These are phyloP conservation scores for Vigna hirtella DNA, from an alignment of 306 rosid species.

Conservation along the genomic window DNA sequence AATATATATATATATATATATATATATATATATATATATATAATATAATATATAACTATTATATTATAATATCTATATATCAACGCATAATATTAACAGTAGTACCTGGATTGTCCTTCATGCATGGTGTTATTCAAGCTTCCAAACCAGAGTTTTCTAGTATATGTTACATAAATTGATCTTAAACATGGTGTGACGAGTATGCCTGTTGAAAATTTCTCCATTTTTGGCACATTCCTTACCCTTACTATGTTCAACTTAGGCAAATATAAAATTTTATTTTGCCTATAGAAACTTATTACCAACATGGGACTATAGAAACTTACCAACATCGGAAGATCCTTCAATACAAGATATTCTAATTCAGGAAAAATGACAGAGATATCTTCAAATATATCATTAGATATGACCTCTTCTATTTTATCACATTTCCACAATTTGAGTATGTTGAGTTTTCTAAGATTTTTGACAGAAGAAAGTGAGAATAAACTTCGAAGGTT, in stretches of 20 bases:
- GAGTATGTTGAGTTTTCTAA: not conserved
- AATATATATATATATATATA: too few species aligned
- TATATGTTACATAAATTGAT: not conserved
- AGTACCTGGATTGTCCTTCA: not conserved
- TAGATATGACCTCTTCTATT: not conserved
- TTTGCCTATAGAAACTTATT: not conserved
- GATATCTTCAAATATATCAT: not conserved
- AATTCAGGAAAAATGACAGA: not conserved
- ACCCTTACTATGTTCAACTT: not conserved
- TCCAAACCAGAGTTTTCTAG: not conserved
- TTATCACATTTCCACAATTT: not conserved
- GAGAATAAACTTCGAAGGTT: slow-evolving; percentile 1
- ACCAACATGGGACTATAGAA: too few species aligned
- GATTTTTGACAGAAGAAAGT: not conserved
- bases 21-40: too few species aligned
- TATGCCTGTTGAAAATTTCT: not conserved
- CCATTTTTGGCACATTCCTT: not conserved
- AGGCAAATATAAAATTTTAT: not conserved
- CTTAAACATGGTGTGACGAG: not conserved
- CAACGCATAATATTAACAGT: too few species aligned
- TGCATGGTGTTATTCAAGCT: not conserved
- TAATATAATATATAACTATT: too few species aligned
- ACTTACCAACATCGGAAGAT: not conserved
- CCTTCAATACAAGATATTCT: slow-evolving; percentile 16
- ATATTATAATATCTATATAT: too few species aligned